A percentile compares a stretch with the other conserved stretches of the same genome.
Evolutionary conservation across 352 stramenopile species (phyloP).

Genomic region (Hyaloperonospora arabidopsidis): DNA sequence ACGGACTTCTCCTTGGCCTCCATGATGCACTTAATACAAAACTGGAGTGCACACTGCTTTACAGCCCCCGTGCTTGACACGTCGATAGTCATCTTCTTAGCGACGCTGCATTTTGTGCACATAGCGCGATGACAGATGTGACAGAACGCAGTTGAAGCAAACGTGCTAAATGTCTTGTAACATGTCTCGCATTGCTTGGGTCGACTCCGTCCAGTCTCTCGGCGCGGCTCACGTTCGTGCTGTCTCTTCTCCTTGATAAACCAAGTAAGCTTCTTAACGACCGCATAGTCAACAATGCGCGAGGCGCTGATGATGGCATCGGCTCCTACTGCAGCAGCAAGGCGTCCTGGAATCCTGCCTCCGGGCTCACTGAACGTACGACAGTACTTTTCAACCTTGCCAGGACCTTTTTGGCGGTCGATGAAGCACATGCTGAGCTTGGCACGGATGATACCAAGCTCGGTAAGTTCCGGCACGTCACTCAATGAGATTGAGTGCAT

Average conservation of each 20-base stretch:
- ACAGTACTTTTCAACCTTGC: constrained; percentile 34
- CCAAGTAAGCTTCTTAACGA: constrained; percentile 54
- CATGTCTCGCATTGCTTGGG: constrained; percentile 25
- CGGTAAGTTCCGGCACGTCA: constrained; percentile 27
- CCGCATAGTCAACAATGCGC: constrained; percentile 39
- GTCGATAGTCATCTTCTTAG: constrained; percentile 50
- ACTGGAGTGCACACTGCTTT: constrained; percentile 32
- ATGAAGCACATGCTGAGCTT: constrained; percentile 46
- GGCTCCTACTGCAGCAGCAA: constrained; percentile 32
- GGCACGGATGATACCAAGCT: constrained; percentile 37
- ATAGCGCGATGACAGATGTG: constrained; percentile 38
- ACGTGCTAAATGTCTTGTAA: constrained; percentile 18
- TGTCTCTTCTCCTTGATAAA: constrained; percentile 32
- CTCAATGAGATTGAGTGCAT: constrained; percentile 44
- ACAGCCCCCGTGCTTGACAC: constrained; percentile 24
- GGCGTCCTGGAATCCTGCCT: constrained; percentile 36
- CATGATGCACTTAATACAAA: constrained; percentile 41
- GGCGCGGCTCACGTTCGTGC: neutral
- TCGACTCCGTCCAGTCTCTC: neutral
- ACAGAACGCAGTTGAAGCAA: constrained; percentile 22
- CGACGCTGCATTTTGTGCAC: constrained; percentile 40
- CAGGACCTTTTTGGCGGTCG: constrained; percentile 21
- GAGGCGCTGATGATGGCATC: constrained; percentile 35
- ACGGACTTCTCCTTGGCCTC: constrained; percentile 39
- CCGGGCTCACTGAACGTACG: constrained; percentile 42